Conservation (phyloP, 768 basidiomycete species). For the Cyclocybe aegerita region DNA sequence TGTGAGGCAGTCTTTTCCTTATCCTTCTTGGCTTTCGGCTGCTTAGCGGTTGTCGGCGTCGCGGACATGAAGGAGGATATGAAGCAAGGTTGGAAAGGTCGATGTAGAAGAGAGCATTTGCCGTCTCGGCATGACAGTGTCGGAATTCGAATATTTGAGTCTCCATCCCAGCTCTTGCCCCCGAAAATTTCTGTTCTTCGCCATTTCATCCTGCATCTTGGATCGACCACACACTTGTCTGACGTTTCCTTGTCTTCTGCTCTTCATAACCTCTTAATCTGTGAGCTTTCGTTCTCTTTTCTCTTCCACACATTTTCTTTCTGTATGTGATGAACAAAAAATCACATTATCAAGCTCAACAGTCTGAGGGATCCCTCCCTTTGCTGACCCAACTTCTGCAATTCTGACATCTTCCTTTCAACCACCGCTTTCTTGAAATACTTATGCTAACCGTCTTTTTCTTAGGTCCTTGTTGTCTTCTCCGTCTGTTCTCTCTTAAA, state of each 20-base stretch:
- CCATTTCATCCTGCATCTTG: neutral
- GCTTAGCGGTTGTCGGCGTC: slow-evolving; percentile 23
- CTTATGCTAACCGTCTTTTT: neutral
- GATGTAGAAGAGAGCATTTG: neutral
- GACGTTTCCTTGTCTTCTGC: no score
- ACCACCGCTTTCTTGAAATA: neutral
- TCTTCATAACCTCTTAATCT: neutral
- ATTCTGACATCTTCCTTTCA: slow-evolving; percentile 39
- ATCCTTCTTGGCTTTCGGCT: slow-evolving; percentile 27
- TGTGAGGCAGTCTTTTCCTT: slow-evolving; percentile 29
- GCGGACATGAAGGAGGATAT: slow-evolving; percentile 2
- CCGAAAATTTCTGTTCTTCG: neutral
- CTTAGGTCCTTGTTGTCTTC: neutral
- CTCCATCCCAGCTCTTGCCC: slow-evolving; percentile 4
- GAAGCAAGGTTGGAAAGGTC: neutral
- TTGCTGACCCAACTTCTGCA: slow-evolving; percentile 60
- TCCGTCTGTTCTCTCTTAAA: no score
- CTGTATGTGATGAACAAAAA: slow-evolving; percentile 46
- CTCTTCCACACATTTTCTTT: neutral
- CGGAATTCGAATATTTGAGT: slow-evolving; percentile 20
- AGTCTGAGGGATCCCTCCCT: slow-evolving; percentile 49
- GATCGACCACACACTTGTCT: no score
- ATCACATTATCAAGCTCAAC: slow-evolving; percentile 67
- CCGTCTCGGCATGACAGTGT: slow-evolving; percentile 5
- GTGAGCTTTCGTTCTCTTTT: neutral